Conservation (phyloP, 1,284 basidiomycete genomes). For the Cutaneotrichosporon cavernicola region DNA sequence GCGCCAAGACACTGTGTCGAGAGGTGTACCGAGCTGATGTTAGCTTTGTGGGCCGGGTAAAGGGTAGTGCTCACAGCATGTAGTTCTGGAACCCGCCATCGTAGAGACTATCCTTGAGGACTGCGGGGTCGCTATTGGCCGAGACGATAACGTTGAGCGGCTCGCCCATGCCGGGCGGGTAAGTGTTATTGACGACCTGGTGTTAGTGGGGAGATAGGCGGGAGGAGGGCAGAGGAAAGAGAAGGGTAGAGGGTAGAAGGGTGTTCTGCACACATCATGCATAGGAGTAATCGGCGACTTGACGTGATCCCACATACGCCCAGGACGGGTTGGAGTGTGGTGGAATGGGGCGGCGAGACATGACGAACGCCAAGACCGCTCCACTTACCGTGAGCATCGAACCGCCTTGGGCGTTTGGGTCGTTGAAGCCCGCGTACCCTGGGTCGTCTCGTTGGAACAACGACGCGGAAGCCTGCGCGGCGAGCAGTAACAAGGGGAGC, state of each 20-base stretch:
- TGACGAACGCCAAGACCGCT: neutral
- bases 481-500: neutral
- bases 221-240: neutral
- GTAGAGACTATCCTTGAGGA: conserved; percentile 64
- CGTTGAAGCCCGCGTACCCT: neutral
- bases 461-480: neutral
- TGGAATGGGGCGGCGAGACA: neutral
- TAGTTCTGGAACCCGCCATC: conserved; percentile 80
- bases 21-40: conserved; percentile 35
- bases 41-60: neutral
- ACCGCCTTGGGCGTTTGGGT: neutral
- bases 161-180: conserved; percentile 75
- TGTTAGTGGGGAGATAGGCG: conserved; percentile 1
- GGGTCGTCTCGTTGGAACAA: neutral
- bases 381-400: neutral
- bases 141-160: conserved; percentile 85
- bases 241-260: neutral
- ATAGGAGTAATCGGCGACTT: too few species aligned
- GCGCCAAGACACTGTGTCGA: conserved; percentile 77
- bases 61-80: conserved; percentile 57
- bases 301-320: too few species aligned
- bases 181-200: conserved; percentile 63
- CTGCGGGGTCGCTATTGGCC: conserved; percentile 69
- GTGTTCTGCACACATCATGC: neutral
- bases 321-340: neutral